Conservation (phyloP, 1,284 basidiomycete species). For the Trametes sp. region DNA sequence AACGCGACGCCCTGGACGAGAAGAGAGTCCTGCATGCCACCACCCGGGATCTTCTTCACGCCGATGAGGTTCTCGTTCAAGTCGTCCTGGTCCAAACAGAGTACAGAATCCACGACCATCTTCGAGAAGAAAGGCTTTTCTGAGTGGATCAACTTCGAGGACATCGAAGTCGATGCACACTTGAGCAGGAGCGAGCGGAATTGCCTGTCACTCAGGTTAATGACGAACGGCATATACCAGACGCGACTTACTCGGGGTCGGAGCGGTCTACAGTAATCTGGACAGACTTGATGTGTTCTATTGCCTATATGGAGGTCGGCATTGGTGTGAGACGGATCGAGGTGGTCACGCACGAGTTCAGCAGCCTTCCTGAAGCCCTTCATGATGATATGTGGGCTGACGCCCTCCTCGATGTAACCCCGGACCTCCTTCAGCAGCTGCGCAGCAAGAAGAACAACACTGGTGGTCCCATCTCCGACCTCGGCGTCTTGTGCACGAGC, state of each 20-base stretch:
- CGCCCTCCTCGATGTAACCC: slow-evolving; percentile 95
- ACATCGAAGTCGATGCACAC: slow-evolving; percentile 99
- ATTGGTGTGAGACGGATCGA: slow-evolving; percentile 21
- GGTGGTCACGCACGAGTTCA: slow-evolving; percentile 70
- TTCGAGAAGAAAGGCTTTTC: slow-evolving; percentile 99
- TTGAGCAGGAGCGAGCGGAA: slow-evolving; percentile 96
- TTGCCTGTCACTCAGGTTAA: slow-evolving; percentile 56
- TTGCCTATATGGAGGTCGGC: slow-evolving; percentile 60
- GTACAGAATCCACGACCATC: slow-evolving; percentile 98
- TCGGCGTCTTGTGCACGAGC: slow-evolving; percentile 98
- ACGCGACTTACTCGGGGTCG: slow-evolving; percentile 78
- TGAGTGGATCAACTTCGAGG: slow-evolving; percentile 98
- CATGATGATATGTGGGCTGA: slow-evolving; percentile 97
- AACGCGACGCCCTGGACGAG: slow-evolving; percentile 93
- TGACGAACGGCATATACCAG: background rate
- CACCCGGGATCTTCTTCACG: slow-evolving; percentile 99
- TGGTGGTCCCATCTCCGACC: slow-evolving; percentile 98
- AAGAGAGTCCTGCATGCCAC: slow-evolving; percentile 96
- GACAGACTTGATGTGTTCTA: slow-evolving; percentile 88
- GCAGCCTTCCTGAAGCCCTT: slow-evolving; percentile 94
- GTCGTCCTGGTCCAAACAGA: slow-evolving; percentile 91
- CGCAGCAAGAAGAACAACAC: slow-evolving; percentile 92
- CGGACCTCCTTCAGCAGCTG: slow-evolving; percentile 95
- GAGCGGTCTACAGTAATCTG: slow-evolving; percentile 93
- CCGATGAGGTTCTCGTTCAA: slow-evolving; percentile 97